Base-by-base conservation (phyloP, 2,329 filamentous ascomycete genomes). In the Penicillium oxalicum region DNA sequence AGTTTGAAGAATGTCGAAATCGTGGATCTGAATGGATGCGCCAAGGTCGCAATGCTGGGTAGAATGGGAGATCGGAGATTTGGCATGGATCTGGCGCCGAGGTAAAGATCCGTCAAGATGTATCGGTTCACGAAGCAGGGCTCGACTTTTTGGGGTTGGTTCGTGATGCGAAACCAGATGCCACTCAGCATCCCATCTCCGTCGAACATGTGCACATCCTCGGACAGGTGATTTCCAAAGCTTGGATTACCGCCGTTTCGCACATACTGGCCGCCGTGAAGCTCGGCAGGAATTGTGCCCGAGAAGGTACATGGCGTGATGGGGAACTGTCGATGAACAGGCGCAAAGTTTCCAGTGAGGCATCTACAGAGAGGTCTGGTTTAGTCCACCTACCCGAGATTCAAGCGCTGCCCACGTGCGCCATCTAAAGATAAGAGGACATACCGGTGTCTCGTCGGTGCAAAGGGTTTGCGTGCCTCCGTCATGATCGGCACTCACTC, bases 111-210 rank as follows among this genome's bases (percentile, higher is more conserved):
- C 0, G 84, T 88, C 26, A 86, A 65, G 42, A 88, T 73, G 58
- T 80, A 87, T 56, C 84, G 81, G 51, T 87, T 87, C 47, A 84
- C 82, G 47, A 87, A 88, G 46, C 83, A 74, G 0, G 84, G 83
- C 49, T 72, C 63, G 1, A 84, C 74, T 2, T 65, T 54, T 0
- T 60, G 54, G 2, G 72, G 62, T 5, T 36, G 8, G 5, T 68
- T 65, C 2, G 67, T 66, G 2, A 71, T 72, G 27, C 70, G 70
- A 61, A 86, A 88, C 13, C 74, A 73, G 0, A 88, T 83, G 1
- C 84, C 84, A 28, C 79, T 79, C 9, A 88, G 77, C 84, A 88
- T 88, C 4, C 84, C 85, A 61, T 88, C 84, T 29, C 85, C 84
- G 56, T 88, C 85, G 52, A 88, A 88, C 83, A 83, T 87, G 61